Base-by-base conservation (phyloP, 164 flowering plant genomes). In the Kingdonia uniflora region DNA sequence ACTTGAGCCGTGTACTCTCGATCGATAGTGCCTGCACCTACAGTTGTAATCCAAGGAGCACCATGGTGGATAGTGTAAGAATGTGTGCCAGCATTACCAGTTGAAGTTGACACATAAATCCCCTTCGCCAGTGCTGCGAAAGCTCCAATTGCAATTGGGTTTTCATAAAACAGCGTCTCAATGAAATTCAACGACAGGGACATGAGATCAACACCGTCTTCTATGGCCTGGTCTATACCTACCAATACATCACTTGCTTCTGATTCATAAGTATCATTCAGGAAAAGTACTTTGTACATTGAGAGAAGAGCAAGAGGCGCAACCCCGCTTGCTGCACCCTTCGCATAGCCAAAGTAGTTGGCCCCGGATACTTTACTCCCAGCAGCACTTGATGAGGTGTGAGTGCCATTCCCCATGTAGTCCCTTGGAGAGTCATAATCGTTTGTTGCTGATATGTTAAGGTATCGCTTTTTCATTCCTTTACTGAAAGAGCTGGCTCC, bases 371-470 rank as follows among this genome's bases (percentile, higher is more conserved):
- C 72, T 1, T 1, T 43, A 24, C 44, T 60, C 11, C 78, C 80
- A 0, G 65, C 69, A 0, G 71, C 76, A 0, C 71, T 76, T 0
- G 80, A 76, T 1, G 76, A 59, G 11, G 77, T 68, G 47, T 76
- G 80, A 0, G 70, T 66, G 3, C 78, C 78, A 48, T 76, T 78
- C 0, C 76, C 80, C 5, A 19, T 0, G 49, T 0, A 67, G 38
- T 76, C 80, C 59, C 80, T 71, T 0, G 78, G 72, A 11, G 78
- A 73, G 37, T 75, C 73, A 42, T 69, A 68, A 54, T 72, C 72
- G 10, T 62, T 29, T 0, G 57, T 51, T 1, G 24, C 42, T 4
- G 68, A 56, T n/a, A 71, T 59, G 17, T 59, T 68, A 0, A 19
- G 2, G 2, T 52, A 55, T 20, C 15, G 6, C 14, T 55, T 68